phyloP scores from a whole-genome alignment of 371 early-diverging fungal species.

The Syncephalis plumigaleata region DNA sequence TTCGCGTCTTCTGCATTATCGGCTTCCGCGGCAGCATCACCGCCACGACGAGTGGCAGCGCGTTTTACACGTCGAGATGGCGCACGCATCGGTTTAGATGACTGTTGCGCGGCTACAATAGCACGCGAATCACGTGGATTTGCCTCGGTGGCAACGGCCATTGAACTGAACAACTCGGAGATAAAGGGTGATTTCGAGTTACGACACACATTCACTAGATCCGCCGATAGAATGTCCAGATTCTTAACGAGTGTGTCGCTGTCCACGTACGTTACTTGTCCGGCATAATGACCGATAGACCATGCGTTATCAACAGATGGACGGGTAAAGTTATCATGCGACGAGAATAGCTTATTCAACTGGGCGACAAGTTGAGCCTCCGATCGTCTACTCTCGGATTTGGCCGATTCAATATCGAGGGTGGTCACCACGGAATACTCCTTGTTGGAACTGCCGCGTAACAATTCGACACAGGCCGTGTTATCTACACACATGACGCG shows the following conservation, averaged over 20 bases:
- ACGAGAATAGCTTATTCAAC: conserved; percentile 19
- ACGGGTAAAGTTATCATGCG: conserved; percentile 20
- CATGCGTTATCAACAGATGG: conserved; percentile 29
- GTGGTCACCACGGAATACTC: not conserved
- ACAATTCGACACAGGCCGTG: conserved; percentile 24
- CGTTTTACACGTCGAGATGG: conserved; percentile 6
- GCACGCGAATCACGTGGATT: conserved; percentile 60
- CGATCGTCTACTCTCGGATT: conserved; percentile 16
- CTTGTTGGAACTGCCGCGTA: conserved; percentile 12
- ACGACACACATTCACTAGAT: conserved; percentile 68
- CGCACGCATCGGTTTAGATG: conserved; percentile 28
- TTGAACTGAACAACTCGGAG: conserved; percentile 56
- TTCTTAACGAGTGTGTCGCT: conserved; percentile 51
- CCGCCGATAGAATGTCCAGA: conserved; percentile 51
- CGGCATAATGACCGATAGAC: conserved; percentile 64
- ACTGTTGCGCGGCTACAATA: conserved; percentile 49
- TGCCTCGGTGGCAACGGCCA: conserved; percentile 58
- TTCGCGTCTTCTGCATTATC: conserved; percentile 2
- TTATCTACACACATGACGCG: conserved; percentile 27
- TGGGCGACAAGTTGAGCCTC: conserved; percentile 14
- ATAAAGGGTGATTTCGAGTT: conserved; percentile 54
- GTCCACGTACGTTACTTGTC: conserved; percentile 49
- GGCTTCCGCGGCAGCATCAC: not conserved
- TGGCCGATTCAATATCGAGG: conserved; percentile 10
- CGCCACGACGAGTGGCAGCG: not conserved